Base-by-base conservation (phyloP, 202 grass and related monocot genomes). In the Cymbopogon flexuosus region DNA sequence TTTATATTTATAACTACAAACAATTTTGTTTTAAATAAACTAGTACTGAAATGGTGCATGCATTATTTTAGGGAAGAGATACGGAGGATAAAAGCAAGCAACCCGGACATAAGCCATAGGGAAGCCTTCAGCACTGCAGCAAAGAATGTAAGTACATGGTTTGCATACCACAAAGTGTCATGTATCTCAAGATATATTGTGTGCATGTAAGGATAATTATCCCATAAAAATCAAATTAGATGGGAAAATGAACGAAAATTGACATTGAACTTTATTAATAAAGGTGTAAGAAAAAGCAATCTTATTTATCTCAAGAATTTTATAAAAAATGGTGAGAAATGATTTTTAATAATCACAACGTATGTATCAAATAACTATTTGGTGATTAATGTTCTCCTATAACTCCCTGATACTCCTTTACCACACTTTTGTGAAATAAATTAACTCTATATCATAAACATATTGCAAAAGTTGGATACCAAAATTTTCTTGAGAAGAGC, bases 81-180 rank as follows among this genome's bases (percentile, higher is more conserved):
- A 85, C 73, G 90, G 72, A 94, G 96, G 63, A 98, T 98, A 85
- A 98, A 98, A 90, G 61, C 90, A 76, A 95, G 89, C 62, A 98
- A 98, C 52, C 96, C 96, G 7, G 92, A 93, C 54, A 95, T 98
- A 72, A 98, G 88, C 77, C 96, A 98, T 57, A 91, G 90, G 73
- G 90, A 95, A 89, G 96, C 96, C 68, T 99, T 99, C 72, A 99
- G 96, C 57, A 91, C 96, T 1, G 96, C 96, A 80, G 96, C 92
- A 79, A 99, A 99, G 80, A 94, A 97, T 75, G 94, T 91, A 68
- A 94, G 94, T 87, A 66, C 29, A 79, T 76, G 13, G 49, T 79
- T 73, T 49, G 2, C 31, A 74, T 52, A 74, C 4, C 4, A 39
- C 6, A 36, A 41, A 63, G 1, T 65, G 5, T 29, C 3, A 0